A percentile compares a stretch with the other conserved stretches of the same genome.
Evolutionary conservation across 2,329 filamentous ascomycete species (phyloP).

Genomic region (Dactylellina parvicollis): DNA sequence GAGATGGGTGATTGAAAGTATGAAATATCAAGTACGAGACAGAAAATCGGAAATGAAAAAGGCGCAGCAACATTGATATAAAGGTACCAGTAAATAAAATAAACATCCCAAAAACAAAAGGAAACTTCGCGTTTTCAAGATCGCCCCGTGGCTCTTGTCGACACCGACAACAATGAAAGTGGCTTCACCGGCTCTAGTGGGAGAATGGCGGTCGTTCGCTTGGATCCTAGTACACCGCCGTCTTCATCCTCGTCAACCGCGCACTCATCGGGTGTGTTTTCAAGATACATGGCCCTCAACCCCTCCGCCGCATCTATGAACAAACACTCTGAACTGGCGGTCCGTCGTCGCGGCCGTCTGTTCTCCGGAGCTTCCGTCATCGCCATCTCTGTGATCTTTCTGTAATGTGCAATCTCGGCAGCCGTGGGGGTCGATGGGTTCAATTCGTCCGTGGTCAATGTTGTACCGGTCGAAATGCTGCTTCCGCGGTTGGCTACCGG

Average conservation of each 20-base stretch:
- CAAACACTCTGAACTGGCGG: conserved; percentile 47
- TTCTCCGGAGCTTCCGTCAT: conserved; percentile 20
- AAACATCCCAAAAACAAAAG: background rate
- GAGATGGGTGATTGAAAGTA: too few relatives aligned
- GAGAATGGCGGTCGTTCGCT: background rate
- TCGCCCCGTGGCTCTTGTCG: conserved; percentile 11
- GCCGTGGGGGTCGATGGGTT: conserved; percentile 33
- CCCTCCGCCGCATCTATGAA: conserved; percentile 39
- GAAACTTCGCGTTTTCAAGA: background rate
- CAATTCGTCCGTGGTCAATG: conserved; percentile 25
- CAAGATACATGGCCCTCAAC: conserved; percentile 30
- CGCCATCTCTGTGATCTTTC: conserved; percentile 34
- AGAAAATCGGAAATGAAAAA: too few relatives aligned
- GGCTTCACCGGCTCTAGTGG: conserved; percentile 22
- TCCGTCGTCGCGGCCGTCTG: conserved; percentile 33
- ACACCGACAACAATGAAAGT: background rate
- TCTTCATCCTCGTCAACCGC: conserved; percentile 42
- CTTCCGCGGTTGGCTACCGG: conserved; percentile 21
- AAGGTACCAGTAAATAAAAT: background rate
- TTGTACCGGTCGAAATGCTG: conserved; percentile 38
- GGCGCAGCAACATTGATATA: too few relatives aligned
- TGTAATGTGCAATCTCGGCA: conserved; percentile 31
- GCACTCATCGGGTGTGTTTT: conserved; percentile 25
- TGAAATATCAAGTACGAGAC: too few relatives aligned
- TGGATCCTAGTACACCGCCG: conserved; percentile 10